Base-by-base conservation (phyloP, 2,329 filamentous ascomycete species). In the Neopestalotiopsis rosae region DNA sequence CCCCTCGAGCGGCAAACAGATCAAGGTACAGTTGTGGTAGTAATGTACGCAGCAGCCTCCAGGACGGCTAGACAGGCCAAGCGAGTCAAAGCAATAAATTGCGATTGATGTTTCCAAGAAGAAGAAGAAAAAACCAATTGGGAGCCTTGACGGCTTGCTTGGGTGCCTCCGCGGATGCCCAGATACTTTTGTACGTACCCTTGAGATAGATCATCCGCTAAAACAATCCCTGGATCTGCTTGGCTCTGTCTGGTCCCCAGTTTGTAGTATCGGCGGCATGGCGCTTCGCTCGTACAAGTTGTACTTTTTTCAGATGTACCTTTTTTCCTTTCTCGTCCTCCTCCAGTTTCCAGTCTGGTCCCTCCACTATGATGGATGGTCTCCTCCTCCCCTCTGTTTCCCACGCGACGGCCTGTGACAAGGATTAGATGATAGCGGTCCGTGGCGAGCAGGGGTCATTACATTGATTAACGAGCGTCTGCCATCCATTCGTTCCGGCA, bases 141-240 rank as follows among this genome's bases (percentile, higher is more conserved):
- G 52, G 65, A 52, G 52, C n/a, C 38, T 28, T 14, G 38, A 66
- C 65, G 49, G 34, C 38, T 62, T 57, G 17, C 17, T 52, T 17
- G 17, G 17, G 67, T 69, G 49, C 71, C 74, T 74, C 72, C 73
- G 72, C 71, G 73, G 74, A 71, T 75, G 74, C 66, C 71, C 75
- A 69, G 71, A 77, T 75, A 75, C 71, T 75, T 74, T 75, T 73
- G 75, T 74, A 77, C 72, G 71, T 74, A 74, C 76, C 72, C 70
- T 28, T 28, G 24, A 67, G 34, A 67, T 20, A 62, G 71, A 73
- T 70, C 67, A 74, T 77, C 76, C 76, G 72, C 71, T 71, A 68
- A 72, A 74, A 72, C 76, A 49, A 38, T 32, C 61, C 61, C 61
- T 64, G 61, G 59, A 40, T 34, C 13, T 62, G 30, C 59, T 42